Conservation (phyloP, 768 basidiomycete species). For the Chalciporus piperatus region DNA sequence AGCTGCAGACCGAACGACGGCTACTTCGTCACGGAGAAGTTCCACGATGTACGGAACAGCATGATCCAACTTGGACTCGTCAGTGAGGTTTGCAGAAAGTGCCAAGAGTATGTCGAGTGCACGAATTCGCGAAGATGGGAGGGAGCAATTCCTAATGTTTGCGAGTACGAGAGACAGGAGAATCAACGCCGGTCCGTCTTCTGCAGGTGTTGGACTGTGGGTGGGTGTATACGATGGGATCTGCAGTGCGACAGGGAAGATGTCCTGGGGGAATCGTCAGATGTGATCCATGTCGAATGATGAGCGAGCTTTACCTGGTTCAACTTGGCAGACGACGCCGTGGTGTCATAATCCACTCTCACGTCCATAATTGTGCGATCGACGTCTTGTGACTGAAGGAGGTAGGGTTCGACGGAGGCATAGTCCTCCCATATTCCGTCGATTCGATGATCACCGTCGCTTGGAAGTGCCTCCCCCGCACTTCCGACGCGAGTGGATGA, state of each 20-base stretch:
- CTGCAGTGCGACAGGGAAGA: constrained; percentile 74
- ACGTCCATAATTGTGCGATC: constrained; percentile 52
- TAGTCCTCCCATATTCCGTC: constrained; percentile 88
- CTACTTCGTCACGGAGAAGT: constrained; percentile 80
- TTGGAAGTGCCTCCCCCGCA: constrained; percentile 50
- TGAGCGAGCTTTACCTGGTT: constrained; percentile 48
- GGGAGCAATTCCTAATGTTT: constrained; percentile 82
- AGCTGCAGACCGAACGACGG: constrained; percentile 78
- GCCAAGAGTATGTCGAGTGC: constrained; percentile 87
- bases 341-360: constrained; percentile 48
- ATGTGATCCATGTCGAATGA: background rate
- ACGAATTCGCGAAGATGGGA: constrained; percentile 83
- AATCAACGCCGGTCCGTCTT: constrained; percentile 88
- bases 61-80: constrained; percentile 93
- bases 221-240: constrained; percentile 48
- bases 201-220: constrained; percentile 52
- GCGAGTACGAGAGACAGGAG: constrained; percentile 84
- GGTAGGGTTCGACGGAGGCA: constrained; percentile 73
- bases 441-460: constrained; percentile 81
- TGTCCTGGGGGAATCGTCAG: constrained; percentile 45
- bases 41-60: constrained; percentile 92
- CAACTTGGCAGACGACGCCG: constrained; percentile 43
- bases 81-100: constrained; percentile 76
- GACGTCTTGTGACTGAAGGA: constrained; percentile 42
- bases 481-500: constrained; percentile 7